phyloP scores from a whole-genome alignment of 768 basidiomycete genomes.

The Russula lepida region DNA sequence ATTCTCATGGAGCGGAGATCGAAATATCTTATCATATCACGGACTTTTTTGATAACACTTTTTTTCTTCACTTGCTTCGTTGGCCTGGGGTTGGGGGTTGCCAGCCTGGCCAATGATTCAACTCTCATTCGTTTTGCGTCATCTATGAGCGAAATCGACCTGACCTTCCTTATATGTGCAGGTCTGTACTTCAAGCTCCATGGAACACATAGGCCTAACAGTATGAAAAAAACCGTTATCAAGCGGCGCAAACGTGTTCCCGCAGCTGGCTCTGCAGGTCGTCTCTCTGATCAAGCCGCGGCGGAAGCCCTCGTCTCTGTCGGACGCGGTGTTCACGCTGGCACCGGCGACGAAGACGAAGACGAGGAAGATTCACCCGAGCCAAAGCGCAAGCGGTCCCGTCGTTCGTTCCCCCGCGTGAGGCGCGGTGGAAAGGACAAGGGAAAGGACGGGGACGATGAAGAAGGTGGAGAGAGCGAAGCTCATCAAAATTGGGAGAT shows the following conservation, averaged over 20 bases:
- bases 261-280: constrained; percentile 51
- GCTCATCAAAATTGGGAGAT: constrained; percentile 16
- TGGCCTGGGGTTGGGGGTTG: not conserved
- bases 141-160: not conserved
- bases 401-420: constrained; percentile 26
- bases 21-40: constrained; percentile 24
- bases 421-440: constrained; percentile 20
- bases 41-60: constrained; percentile 27
- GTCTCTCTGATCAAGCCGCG: constrained; percentile 78
- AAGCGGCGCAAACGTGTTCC: constrained; percentile 97
- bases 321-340: constrained; percentile 41
- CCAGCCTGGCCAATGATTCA: not conserved
- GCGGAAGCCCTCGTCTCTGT: constrained; percentile 85
- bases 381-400: constrained; percentile 52
- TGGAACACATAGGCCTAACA: constrained; percentile 91
- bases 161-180: constrained; percentile 31
- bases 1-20: constrained; percentile 9
- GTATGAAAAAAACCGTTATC: constrained; percentile 99
- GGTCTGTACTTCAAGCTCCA: constrained; percentile 98
- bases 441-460: constrained; percentile 26
- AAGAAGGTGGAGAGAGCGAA: constrained; percentile 20
- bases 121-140: not conserved
- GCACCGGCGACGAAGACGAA: constrained; percentile 38
- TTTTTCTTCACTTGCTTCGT: constrained; percentile 7
- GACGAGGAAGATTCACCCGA: constrained; percentile 33